These are phyloP conservation scores for Zymoseptoria passerinii DNA, from an alignment of 2,329 filamentous ascomycete species.

Conservation along the genomic window DNA sequence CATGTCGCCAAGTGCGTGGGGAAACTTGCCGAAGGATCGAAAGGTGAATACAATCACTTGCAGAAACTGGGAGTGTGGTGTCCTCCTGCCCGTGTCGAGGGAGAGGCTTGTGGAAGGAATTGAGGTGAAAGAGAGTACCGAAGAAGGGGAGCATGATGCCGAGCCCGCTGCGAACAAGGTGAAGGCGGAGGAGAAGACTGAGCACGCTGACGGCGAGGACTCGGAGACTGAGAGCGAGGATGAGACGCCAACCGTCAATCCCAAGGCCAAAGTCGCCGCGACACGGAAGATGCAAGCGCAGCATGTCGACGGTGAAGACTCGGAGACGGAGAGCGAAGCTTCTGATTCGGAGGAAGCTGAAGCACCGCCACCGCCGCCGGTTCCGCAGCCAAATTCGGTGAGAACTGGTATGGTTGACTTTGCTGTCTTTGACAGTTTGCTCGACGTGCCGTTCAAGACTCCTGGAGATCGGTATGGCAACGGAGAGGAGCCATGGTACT, in stretches of 20 bases:
- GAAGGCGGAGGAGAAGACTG: constrained; percentile 1
- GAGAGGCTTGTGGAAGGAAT: background rate
- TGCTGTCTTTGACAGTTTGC: constrained; percentile 44
- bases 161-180: background rate
- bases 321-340: constrained; percentile 13
- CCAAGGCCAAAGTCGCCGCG: background rate
- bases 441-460: constrained; percentile 58
- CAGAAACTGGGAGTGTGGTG: constrained; percentile 93
- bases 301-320: constrained; percentile 7
- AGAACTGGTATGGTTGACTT: constrained; percentile 25
- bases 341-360: background rate
- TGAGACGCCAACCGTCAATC: background rate
- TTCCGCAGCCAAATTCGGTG: background rate
- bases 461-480: constrained; percentile 47
- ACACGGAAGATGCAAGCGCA: constrained; percentile 1
- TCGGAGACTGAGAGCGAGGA: constrained; percentile 13
- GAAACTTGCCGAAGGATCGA: constrained; percentile 64
- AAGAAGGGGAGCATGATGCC: background rate
- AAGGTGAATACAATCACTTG: constrained; percentile 67
- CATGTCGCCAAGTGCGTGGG: constrained; percentile 90
- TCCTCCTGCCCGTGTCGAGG: constrained; percentile 42
- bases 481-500: constrained; percentile 39
- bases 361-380: background rate
- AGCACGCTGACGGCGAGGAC: constrained; percentile 7
- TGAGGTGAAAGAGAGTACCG: background rate